Conservation (phyloP, 2,329 filamentous ascomycete species). For the Hypoxylon sp. region DNA sequence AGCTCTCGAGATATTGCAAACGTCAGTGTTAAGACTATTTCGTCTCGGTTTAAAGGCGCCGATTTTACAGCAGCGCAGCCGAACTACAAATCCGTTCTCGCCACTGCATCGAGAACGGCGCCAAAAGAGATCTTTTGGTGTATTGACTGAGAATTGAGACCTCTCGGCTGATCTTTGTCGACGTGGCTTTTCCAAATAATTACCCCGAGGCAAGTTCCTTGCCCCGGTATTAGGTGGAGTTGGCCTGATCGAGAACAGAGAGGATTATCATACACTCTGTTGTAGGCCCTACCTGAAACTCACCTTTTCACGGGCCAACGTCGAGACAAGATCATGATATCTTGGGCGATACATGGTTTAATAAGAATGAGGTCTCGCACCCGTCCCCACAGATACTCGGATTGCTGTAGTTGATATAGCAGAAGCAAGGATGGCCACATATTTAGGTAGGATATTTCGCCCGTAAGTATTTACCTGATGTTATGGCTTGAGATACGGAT, state of each 20-base stretch:
- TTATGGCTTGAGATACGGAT: neutral
- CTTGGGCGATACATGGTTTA: neutral
- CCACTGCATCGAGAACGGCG: too few species aligned
- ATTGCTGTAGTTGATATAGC: neutral
- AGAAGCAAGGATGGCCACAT: neutral
- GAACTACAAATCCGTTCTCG: neutral
- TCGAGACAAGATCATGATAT: neutral
- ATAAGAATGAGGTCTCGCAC: neutral
- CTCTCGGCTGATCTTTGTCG: neutral
- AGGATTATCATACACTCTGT: neutral
- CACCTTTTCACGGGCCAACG: neutral
- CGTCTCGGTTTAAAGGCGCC: neutral
- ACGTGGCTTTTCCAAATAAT: neutral
- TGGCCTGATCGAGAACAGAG: neutral
- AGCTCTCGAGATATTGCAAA: neutral
- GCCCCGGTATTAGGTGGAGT: neutral
- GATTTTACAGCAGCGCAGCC: neutral
- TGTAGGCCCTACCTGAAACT: neutral
- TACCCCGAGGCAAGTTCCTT: neutral
- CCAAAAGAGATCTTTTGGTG: neutral
- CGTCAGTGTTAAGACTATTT: neutral
- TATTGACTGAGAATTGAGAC: neutral
- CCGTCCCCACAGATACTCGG: neutral
- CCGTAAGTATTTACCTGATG: slow-evolving; percentile 5
- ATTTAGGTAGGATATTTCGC: neutral